phyloP scores from a whole-genome alignment of 768 basidiomycete species.

The Brasilioporus rufonigricans region DNA sequence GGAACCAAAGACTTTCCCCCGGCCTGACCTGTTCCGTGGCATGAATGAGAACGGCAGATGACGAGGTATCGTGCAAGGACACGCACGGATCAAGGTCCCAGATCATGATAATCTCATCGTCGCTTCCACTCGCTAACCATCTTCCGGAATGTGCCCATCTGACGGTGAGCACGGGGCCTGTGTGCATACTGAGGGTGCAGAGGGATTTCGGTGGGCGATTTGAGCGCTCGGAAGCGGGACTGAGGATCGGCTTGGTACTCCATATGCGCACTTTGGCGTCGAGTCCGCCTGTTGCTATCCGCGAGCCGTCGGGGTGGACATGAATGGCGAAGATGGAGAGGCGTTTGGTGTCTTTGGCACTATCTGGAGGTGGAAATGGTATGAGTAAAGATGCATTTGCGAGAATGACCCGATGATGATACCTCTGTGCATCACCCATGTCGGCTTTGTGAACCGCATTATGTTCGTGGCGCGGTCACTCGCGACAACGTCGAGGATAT shows the following conservation, averaged over 20 bases:
- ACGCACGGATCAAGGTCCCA: constrained; percentile 96
- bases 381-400: background rate
- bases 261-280: constrained; percentile 97
- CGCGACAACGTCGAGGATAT: background rate
- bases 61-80: background rate
- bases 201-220: constrained; percentile 80
- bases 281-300: constrained; percentile 96
- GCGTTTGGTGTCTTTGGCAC: constrained; percentile 55
- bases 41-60: constrained; percentile 2
- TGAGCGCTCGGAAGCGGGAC: constrained; percentile 60
- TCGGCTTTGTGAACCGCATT: constrained; percentile 88
- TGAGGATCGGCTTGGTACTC: constrained; percentile 95
- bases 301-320: constrained; percentile 93
- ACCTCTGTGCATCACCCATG: constrained; percentile 85
- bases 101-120: constrained; percentile 93
- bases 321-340: constrained; percentile 90
- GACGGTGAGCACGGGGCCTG: constrained; percentile 87
- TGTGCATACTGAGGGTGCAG: constrained; percentile 91
- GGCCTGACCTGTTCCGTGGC: constrained; percentile 54
- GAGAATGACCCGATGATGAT: background rate
- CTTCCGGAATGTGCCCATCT: constrained; percentile 93
- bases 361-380: constrained; percentile 28
- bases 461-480: background rate
- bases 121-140: constrained; percentile 94
- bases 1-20: constrained; percentile 89